Evolutionary conservation across 495 filamentous ascomycete species (phyloP).

Genomic region (Penicillium paradoxum): DNA sequence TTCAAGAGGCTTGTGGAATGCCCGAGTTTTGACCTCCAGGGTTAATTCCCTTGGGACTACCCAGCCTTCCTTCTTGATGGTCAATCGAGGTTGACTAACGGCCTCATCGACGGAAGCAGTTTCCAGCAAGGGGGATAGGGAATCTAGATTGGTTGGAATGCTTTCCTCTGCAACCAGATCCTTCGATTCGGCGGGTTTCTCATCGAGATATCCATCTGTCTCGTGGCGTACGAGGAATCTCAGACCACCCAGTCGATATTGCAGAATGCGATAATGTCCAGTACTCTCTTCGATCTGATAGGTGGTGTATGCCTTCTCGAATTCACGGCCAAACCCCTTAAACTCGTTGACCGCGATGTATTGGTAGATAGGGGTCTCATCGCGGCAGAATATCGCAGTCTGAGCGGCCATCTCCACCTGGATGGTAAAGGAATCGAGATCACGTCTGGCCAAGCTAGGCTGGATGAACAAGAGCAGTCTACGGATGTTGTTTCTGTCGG

Average conservation of each 20-base stretch:
- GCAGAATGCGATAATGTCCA: constrained; percentile 46
- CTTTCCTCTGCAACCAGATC: constrained; percentile 8
- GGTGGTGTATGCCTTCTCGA: constrained; percentile 47
- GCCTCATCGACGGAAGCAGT: background rate
- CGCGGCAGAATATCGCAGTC: constrained; percentile 40
- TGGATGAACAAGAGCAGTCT: constrained; percentile 48
- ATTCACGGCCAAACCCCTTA: constrained; percentile 43
- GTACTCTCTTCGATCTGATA: constrained; percentile 32
- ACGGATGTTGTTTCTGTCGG: constrained; percentile 51
- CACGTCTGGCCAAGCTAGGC: constrained; percentile 13
- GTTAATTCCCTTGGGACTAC: constrained; percentile 30
- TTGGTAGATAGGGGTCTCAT: constrained; percentile 26
- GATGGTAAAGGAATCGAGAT: constrained; percentile 36
- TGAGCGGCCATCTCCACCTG: constrained; percentile 35
- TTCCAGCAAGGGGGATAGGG: constrained; percentile 21
- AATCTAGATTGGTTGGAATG: constrained; percentile 22
- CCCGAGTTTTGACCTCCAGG: constrained; percentile 50
- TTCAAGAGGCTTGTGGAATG: constrained; percentile 27
- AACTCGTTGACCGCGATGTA: constrained; percentile 33
- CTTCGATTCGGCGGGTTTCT: background rate
- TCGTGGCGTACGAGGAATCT: constrained; percentile 45
- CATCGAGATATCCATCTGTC: constrained; percentile 39
- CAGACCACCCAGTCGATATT: constrained; percentile 34
- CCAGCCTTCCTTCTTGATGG: constrained; percentile 30
- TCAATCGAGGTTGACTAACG: constrained; percentile 23